A percentile compares a stretch with the other conserved stretches of the same genome.
Conservation (phyloP, 1,139 yeast genomes). For the Pichia sp. region DNA sequence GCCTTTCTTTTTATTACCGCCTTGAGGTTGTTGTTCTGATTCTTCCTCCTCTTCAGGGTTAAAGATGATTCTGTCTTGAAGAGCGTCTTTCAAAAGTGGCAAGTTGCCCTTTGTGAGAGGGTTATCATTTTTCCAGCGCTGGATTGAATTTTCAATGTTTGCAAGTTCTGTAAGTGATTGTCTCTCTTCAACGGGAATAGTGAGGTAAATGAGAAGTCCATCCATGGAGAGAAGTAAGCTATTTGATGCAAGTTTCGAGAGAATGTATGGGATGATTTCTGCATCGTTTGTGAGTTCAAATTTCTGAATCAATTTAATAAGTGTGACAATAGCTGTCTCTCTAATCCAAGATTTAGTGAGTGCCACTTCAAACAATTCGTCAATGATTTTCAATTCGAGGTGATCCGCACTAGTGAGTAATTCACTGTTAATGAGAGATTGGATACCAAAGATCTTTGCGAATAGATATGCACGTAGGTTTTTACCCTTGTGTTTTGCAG, state of each 20-base stretch:
- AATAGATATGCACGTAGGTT: slow-evolving; percentile 76
- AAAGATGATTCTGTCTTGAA: slow-evolving; percentile 43
- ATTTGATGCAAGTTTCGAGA: slow-evolving; percentile 37
- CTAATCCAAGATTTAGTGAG: slow-evolving; percentile 74
- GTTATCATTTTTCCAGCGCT: slow-evolving; percentile 61
- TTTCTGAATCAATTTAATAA: slow-evolving; percentile 38
- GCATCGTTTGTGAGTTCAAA: slow-evolving; percentile 8
- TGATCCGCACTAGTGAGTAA: background rate
- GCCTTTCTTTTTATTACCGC: slow-evolving; percentile 24
- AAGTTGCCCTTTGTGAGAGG: slow-evolving; percentile 70
- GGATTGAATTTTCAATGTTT: slow-evolving; percentile 20
- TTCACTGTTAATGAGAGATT: slow-evolving; percentile 56
- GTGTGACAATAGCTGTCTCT: slow-evolving; percentile 70
- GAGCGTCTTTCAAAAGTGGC: slow-evolving; percentile 50
- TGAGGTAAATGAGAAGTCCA: slow-evolving; percentile 68
- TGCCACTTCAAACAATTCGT: slow-evolving; percentile 51
- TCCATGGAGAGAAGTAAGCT: slow-evolving; percentile 66
- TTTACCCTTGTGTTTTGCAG: slow-evolving; percentile 60
- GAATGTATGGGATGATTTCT: slow-evolving; percentile 15
- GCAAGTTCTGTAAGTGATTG: slow-evolving; percentile 25
- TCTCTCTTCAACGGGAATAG: slow-evolving; percentile 35
- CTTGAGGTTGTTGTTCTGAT: no score
- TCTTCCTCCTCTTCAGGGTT: slow-evolving; percentile 32
- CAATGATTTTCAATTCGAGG: slow-evolving; percentile 25
- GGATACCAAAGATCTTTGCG: slow-evolving; percentile 82